A percentile compares a stretch with the other conserved stretches of the same genome.
Conservation (phyloP, 106 monocot species). For the Vanilla planifolia region DNA sequence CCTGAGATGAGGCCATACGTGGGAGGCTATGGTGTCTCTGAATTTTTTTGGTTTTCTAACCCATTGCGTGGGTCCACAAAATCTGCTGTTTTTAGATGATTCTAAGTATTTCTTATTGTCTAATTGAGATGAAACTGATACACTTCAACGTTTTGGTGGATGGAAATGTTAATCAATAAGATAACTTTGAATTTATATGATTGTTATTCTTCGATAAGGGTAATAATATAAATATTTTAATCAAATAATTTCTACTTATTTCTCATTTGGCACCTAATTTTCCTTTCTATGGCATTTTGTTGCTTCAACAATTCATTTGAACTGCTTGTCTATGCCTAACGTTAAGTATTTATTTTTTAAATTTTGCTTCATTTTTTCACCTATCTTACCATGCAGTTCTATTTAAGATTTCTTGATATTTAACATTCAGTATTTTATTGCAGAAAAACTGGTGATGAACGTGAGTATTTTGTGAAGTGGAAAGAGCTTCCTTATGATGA, state of each 20-base stretch:
- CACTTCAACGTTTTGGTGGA: slow-evolving; percentile 1
- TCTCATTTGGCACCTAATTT: too few species aligned
- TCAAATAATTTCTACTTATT: too few species aligned
- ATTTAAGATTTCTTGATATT: neutral
- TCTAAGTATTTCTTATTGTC: neutral
- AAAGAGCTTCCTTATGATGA: slow-evolving; percentile 94
- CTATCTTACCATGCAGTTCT: neutral
- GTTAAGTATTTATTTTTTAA: neutral
- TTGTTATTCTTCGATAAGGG: too few species aligned
- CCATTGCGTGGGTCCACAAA: too few species aligned
- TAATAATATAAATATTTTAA: too few species aligned
- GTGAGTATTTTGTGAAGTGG: slow-evolving; percentile 93
- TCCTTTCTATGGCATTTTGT: too few species aligned
- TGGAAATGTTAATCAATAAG: neutral
- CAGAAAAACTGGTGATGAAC: slow-evolving; percentile 66
- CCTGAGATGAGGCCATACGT: too few species aligned
- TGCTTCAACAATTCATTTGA: too few species aligned
- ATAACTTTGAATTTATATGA: too few species aligned
- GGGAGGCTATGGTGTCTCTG: too few species aligned
- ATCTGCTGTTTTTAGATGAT: neutral
- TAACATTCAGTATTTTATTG: neutral
- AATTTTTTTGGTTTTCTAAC: too few species aligned
- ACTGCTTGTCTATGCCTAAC: too few species aligned
- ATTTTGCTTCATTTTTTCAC: neutral
- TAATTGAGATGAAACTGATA: neutral